Evolutionary conservation across 2,329 filamentous ascomycete species (phyloP).

Genomic region (Aspergillus fructus): DNA sequence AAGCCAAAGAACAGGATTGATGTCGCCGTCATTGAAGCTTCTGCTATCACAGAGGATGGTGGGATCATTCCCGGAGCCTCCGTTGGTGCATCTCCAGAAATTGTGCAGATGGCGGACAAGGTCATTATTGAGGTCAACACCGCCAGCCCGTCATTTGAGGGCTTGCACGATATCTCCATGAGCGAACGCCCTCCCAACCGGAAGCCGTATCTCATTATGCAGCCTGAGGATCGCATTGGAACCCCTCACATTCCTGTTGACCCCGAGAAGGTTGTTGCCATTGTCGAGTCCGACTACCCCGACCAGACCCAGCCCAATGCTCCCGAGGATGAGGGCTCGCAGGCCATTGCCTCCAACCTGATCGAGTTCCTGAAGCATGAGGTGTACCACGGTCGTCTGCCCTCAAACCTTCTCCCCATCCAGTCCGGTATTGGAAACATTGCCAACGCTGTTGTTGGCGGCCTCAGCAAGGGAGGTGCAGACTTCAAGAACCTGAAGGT

Average conservation of each 20-base stretch:
- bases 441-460: slow-evolving; percentile 85
- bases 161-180: slow-evolving; percentile 87
- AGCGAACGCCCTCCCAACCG: slow-evolving; percentile 77
- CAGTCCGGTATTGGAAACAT: slow-evolving; percentile 93
- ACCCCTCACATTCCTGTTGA: slow-evolving; percentile 80
- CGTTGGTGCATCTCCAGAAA: slow-evolving; percentile 79
- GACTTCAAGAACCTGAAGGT: slow-evolving; percentile 87
- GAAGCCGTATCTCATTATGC: slow-evolving; percentile 84
- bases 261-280: slow-evolving; percentile 77
- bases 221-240: slow-evolving; percentile 82
- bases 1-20: slow-evolving; percentile 72
- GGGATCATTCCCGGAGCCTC: slow-evolving; percentile 85
- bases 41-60: slow-evolving; percentile 82
- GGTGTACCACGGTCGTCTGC: slow-evolving; percentile 73
- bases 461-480: slow-evolving; percentile 68
- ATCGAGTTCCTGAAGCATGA: slow-evolving; percentile 88
- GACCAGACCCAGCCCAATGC: slow-evolving; percentile 74
- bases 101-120: slow-evolving; percentile 89
- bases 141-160: slow-evolving; percentile 77
- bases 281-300: slow-evolving; percentile 81
- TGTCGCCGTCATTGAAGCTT: slow-evolving; percentile 81
- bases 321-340: slow-evolving; percentile 70
- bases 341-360: slow-evolving; percentile 72
- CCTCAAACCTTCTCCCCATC: slow-evolving; percentile 72
- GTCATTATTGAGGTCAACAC: slow-evolving; percentile 94